A percentile compares a stretch with the other conserved stretches of the same genome.
These are phyloP conservation scores for Corymbia maculata DNA, from an alignment of 345 rosid species.

Conservation along the genomic window DNA sequence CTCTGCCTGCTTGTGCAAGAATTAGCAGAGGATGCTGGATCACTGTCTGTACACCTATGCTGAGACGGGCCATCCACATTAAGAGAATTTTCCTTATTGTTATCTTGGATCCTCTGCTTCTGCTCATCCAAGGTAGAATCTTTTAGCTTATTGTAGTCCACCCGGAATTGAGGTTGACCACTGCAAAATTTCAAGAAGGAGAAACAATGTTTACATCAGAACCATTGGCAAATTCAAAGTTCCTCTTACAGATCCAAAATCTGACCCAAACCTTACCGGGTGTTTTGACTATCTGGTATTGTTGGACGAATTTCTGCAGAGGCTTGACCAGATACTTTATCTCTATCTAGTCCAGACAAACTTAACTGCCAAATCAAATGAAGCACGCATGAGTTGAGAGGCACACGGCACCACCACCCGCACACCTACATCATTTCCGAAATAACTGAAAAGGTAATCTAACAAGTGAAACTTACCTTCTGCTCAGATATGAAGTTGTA, in stretches of 20 bases:
- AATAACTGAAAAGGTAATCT: not conserved
- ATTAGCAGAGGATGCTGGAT: not conserved
- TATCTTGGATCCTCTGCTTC: conserved; percentile 4
- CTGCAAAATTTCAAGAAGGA: conserved; percentile 20
- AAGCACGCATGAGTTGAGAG: not conserved
- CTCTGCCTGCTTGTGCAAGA: not conserved
- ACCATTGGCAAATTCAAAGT: not conserved
- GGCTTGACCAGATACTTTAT: conserved; percentile 85
- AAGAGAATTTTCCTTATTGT: not conserved
- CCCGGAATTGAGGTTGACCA: conserved; percentile 11
- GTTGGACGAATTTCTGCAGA: conserved; percentile 45
- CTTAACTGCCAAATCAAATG: conserved; percentile 42
- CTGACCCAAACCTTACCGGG: conserved; percentile 24
- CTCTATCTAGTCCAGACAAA: conserved; percentile 61
- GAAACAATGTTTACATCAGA: not conserved
- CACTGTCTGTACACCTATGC: not conserved
- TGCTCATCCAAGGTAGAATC: not conserved
- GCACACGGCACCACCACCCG: not conserved
- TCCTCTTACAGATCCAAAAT: not conserved
- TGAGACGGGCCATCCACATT: not conserved
- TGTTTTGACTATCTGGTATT: conserved; percentile 14
- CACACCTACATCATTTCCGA: not conserved
- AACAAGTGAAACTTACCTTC: conserved; percentile 43
- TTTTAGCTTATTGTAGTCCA: not conserved
- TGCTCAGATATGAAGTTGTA: conserved; percentile 79